Evolutionary conservation across 345 rosid species (phyloP), one percentile per base, ranked within the genome.

Genomic region (rapeseed (Brassica napus)): DNA sequence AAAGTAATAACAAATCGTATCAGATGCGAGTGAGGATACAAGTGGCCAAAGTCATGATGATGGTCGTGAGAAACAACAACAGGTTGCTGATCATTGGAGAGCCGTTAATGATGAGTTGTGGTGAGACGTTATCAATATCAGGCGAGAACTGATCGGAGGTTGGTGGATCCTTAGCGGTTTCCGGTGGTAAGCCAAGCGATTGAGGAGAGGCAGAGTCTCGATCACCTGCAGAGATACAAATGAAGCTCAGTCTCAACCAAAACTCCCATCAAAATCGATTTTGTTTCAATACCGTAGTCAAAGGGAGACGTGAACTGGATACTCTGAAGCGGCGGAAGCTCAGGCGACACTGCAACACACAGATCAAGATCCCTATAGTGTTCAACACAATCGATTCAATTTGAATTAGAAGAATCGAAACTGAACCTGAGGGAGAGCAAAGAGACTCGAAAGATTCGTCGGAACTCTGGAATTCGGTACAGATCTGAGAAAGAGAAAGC

Each of bases 401-500:
- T 44, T 24, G 1, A 5, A 55, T 8, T n/a, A 32, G 30, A 32
- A 8, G 21, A 11, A 9, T 31, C 26, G 68, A 68, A 69, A 21
- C 7, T 6, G 59, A 47, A 69, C 81, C 69, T 80, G 86, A 85
- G 47, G 79, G 57, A 58, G 89, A 86, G 76, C 98, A 92, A 39
- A 83, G 79, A 35, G 85, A 83, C 4, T 84, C 88, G 62, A 87
- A 52, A 10, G 91, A 84, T 21, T 15, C 68, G 6, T 64, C 34
- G 12, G 67, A 78, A 1, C 54, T 75, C 1, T 52, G 3, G 21
- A 10, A 52, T 4, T 71, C 66, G n/a, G 57, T 32, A 61, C 98
- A 94, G 69, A 82, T 72, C 28, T 84, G 77, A 6, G 94, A 79
- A 60, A 94, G 84, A 6, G 91, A 88, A 79, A 75, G 34, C 59